Percentiles rank a stretch among this genome's conserved stretches.
These are phyloP conservation scores for Pelargonium fulgidum DNA, from an alignment of 441 rosid genomes.

Conservation along the genomic window DNA sequence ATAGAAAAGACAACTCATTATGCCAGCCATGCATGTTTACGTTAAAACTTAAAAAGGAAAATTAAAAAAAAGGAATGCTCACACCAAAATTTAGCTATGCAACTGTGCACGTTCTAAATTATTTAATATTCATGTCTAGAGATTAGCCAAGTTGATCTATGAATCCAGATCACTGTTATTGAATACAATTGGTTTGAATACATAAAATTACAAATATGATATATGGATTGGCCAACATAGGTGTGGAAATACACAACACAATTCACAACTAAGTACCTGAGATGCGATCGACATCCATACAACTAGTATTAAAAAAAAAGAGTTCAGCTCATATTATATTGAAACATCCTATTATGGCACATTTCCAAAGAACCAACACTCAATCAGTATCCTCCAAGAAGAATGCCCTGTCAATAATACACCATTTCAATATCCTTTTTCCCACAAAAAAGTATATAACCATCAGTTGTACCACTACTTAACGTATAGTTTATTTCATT, in stretches of 20 bases:
- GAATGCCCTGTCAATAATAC: not conserved
- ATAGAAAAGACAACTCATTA: slow-evolving; percentile 8
- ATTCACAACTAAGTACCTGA: too few relatives aligned
- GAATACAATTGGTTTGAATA: not conserved
- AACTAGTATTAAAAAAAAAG: not conserved
- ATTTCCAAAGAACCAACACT: not conserved
- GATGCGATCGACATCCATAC: not conserved
- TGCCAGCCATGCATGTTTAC: not conserved
- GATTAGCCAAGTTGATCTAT: not conserved
- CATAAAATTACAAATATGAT: too few relatives aligned
- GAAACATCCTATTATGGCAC: not conserved
- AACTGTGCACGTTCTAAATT: not conserved
- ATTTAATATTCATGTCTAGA: not conserved
- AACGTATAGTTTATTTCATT: too few relatives aligned
- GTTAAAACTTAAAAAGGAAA: not conserved
- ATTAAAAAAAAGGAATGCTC: not conserved
- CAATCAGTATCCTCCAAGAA: not conserved
- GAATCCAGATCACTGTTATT: not conserved
- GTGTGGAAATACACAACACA: too few relatives aligned
- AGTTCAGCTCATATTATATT: not conserved
- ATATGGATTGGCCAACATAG: too few relatives aligned
- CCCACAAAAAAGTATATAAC: too few relatives aligned
- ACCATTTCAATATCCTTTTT: not conserved
- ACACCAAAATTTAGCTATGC: not conserved
- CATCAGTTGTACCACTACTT: too few relatives aligned